Conservation (phyloP, 495 filamentous ascomycete species). For the Penicillium psychrofluorescens region DNA sequence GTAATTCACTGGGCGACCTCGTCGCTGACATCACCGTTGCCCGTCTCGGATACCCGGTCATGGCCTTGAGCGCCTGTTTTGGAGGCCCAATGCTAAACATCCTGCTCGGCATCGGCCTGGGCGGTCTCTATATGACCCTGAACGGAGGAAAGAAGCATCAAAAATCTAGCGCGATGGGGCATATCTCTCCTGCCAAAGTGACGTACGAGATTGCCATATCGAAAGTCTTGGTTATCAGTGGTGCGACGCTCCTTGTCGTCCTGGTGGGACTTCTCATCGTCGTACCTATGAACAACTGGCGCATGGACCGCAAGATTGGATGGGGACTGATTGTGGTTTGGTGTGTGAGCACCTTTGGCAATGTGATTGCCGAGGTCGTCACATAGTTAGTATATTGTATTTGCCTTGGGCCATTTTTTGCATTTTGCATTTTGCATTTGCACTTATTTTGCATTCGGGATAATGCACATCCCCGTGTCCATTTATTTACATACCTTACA, state of each 20-base stretch:
- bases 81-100: constrained; percentile 98
- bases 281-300: constrained; percentile 84
- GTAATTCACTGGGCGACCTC: constrained; percentile 89
- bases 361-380: constrained; percentile 70
- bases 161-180: constrained; percentile 5
- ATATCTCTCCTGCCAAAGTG: constrained; percentile 1
- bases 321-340: constrained; percentile 78
- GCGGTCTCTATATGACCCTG: constrained; percentile 78
- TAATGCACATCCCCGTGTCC: too few relatives aligned
- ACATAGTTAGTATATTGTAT: too few relatives aligned
- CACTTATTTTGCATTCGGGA: too few relatives aligned
- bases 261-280: constrained; percentile 69
- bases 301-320: constrained; percentile 79
- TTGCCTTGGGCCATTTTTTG: too few relatives aligned
- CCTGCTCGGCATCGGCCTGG: constrained; percentile 83
- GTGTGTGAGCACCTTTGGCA: constrained; percentile 73
- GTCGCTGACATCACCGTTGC: constrained; percentile 95
- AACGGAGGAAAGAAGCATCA: constrained; percentile 14
- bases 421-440: too few relatives aligned
- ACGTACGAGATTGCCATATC: constrained; percentile 74
- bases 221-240: constrained; percentile 75
- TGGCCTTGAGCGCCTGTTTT: constrained; percentile 92
- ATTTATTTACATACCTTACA: too few relatives aligned
- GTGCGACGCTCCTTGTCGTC: constrained; percentile 72
- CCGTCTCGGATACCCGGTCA: constrained; percentile 86